Base-by-base conservation (phyloP, 352 stramenopile genomes). In the Stramenopiles sp. region DNA sequence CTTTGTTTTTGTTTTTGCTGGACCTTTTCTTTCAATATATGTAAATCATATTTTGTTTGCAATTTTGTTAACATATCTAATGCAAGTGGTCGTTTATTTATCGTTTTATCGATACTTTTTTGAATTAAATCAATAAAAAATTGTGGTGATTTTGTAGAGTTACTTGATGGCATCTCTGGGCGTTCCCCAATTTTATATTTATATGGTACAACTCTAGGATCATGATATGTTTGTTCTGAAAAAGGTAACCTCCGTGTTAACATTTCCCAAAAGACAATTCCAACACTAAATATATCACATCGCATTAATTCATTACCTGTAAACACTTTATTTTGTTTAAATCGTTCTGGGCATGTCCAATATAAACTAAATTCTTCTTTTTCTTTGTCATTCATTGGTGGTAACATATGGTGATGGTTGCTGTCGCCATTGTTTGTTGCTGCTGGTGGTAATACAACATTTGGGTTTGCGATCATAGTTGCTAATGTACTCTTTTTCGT, bases 251-350 rank as follows among this genome's bases (percentile, higher is more conserved):
- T 83, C n/a, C 88, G 84, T 32, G 90, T 91, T 82, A 93, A 94
- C 73, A 95, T 94, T 81, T 97, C 91, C 90, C 90, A 96, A 1
- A 97, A 80, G 30, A 97, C 83, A 65, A 97, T 85, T 13, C 90
- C 92, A 83, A 94, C 96, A 82, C 94, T 94, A 83, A 92, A 97
- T 27, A 95, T 53, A 53, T 53, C 38, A 13, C 90, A 80, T 97
- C 91, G 33, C 96, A 90, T 0, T 84, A 86, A 80, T 93, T 95
- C 31, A 87, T 93, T 80, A 95, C 97, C 0, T 89, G 83, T 1
- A 86, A 86, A 6, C 88, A 86, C 30, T 81, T 86, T 27, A 96
- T 83, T 0, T 96, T 85, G 82, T 13, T 53, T 53, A 53, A 13
- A 53, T 13, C 13, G 4, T 53, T 53, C 38, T 53, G 38, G 38